Evolutionary conservation across 2,329 filamentous ascomycete genomes (phyloP).

Genomic region (Calonectria montana): DNA sequence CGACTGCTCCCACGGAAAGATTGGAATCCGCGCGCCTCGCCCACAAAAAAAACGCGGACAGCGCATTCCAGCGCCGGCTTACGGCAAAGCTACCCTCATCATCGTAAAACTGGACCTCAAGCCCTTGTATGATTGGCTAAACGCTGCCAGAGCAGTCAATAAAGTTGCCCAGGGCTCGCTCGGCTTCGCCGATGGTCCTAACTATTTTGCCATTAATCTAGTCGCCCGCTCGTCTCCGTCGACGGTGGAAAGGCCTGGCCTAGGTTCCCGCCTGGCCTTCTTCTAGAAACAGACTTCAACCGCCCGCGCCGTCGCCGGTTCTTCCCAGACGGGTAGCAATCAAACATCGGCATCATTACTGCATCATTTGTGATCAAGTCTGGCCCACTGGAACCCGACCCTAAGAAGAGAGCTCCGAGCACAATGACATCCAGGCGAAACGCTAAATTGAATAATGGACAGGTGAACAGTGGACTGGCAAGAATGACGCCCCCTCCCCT

Average conservation of each 20-base stretch:
- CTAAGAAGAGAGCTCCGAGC: background rate
- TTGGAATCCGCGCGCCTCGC: conserved; percentile 30
- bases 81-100: conserved; percentile 24
- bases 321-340: conserved; percentile 15
- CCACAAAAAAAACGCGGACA: conserved; percentile 25
- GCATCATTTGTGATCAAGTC: conserved; percentile 15
- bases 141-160: conserved; percentile 25
- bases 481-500: conserved; percentile 11
- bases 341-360: conserved; percentile 24
- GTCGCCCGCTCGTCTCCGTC: conserved; percentile 24
- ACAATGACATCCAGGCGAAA: background rate
- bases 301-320: conserved; percentile 16
- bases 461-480: background rate
- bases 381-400: conserved; percentile 4
- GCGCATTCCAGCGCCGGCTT: conserved; percentile 42
- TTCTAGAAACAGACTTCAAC: conserved; percentile 33
- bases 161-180: conserved; percentile 41
- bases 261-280: conserved; percentile 30
- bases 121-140: conserved; percentile 29
- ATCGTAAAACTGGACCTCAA: conserved; percentile 10
- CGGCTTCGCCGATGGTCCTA: conserved; percentile 42
- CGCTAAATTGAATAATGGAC: background rate
- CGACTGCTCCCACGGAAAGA: conserved; percentile 15
- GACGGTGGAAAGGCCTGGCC: conserved; percentile 30
- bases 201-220: conserved; percentile 30